These are phyloP conservation scores for Pichia sp. DNA, from an alignment of 1,139 yeast genomes.

Conservation along the genomic window DNA sequence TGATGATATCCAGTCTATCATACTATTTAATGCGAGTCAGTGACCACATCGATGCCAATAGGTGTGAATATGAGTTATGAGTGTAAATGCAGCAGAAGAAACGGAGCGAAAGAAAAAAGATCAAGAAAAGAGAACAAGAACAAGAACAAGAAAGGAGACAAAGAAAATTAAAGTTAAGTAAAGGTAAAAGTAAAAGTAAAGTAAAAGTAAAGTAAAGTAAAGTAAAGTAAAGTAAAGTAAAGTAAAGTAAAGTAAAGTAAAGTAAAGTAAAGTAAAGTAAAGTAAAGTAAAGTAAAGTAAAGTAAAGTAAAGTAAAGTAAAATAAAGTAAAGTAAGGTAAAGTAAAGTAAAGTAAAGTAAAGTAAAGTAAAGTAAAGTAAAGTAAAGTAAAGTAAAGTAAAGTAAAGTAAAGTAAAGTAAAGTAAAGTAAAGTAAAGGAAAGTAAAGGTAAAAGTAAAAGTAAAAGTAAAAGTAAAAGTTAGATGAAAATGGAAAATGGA, in stretches of 20 bases:
- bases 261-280: too few species aligned
- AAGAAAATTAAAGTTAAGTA: not conserved
- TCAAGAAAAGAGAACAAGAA: not conserved
- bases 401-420: too few species aligned
- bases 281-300: too few species aligned
- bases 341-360: too few species aligned
- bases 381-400: too few species aligned
- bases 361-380: too few species aligned
- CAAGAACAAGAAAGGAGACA: not conserved
- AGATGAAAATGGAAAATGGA: not conserved
- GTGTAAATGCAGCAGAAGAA: not conserved
- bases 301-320: too few species aligned
- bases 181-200: not conserved
- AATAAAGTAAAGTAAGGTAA: too few species aligned
- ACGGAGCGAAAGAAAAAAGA: not conserved
- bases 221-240: too few species aligned
- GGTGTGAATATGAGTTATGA: not conserved
- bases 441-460: not conserved
- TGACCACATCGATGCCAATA: not conserved
- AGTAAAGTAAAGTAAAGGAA: too few species aligned
- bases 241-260: too few species aligned
- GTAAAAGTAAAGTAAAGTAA: not conserved
- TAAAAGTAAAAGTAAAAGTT: not conserved
- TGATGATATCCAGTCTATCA: conserved; percentile 1
- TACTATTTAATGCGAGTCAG: not conserved